Evolutionary conservation across 805 yeast genomes (phyloP), one percentile per base, ranked within the genome.

Genomic region (Pichia membranifaciens): DNA sequence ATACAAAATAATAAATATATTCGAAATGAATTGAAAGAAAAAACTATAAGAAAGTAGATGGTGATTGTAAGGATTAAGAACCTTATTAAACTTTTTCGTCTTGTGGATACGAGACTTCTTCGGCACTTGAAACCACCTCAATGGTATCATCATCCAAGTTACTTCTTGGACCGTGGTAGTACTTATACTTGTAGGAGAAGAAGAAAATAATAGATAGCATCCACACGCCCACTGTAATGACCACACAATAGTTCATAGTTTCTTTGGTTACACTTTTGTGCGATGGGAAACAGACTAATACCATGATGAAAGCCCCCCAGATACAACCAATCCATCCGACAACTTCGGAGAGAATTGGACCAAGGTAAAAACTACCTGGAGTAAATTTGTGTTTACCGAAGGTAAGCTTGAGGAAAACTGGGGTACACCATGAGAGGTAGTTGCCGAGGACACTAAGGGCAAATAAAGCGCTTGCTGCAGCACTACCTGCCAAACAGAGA

Each of bases 331-430:
- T 55, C 58, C 72, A 54, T 42, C 78, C 76, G 36, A 77, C 65
- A 13, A 69, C 54, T 34, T 64, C 66, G 2, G 84, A 78, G 37
- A 44, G 25, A 20, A 61, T 46, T n/a, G 67, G 65, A 32, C 89
- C 89, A 35, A 80, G 61, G 58, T 76, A 74, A 56, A 82, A 82
- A 3, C 76, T 76, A 4, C 89, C 90, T 2, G 85, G 85, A 10
- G 58, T 66, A 52, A 79, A 79, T 39, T 74, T 66, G n/a, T 67
- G 66, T 42, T 66, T 65, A 23, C 78, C 79, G 38, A 64, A 67
- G 0, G 78, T 71, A 38, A 75, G 62, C 41, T 76, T 67, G 48
- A 78, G 64, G 48, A 76, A 67, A 72, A 34, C 17, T 22, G 87
- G 86, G 42, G 71, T 66, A 41, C 76, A 69, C 83, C 85, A 76